Base-by-base conservation (phyloP, 1,139 yeast genomes). In the Debaryomycetaceae sp. region DNA sequence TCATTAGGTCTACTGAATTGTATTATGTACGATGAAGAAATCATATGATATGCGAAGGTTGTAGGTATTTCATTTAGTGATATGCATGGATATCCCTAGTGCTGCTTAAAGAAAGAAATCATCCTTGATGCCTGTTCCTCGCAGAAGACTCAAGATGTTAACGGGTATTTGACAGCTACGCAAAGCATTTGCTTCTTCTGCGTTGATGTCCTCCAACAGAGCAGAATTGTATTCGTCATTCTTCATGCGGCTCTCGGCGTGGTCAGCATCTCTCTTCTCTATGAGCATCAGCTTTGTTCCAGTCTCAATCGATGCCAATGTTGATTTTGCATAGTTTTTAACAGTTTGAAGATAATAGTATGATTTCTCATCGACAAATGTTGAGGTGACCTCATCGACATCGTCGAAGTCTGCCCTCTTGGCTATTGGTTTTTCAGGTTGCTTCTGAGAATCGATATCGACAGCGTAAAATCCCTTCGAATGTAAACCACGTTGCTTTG, bases 161-260 rank as follows among this genome's bases (percentile, higher is more conserved):
- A 66, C 52, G 23, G 65, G 46, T 27, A 65, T 60, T 8, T 50
- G 50, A 50, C 70, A 66, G 20, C 47, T 45, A 22, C 49, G 40
- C 34, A 62, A 49, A 2, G 54, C 53, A 8, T 42, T 43, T 14
- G 41, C 43, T 42, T 58, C 60, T 24, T 50, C 47, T 34, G 38
- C 36, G 36, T 51, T 51, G 31, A 27, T 11, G 2, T 27, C 8
- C 31, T 27, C 11, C 11, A 11, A 27, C 8, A 27, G 8, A 8
- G 11, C 11, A 11, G 31, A 4, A 4, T 2, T 27, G 8, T 7
- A 8, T 27, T 27, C 31, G 11, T 27, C 11, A 7, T 7, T 2
- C 2, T 8, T 27, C 11, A 11, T 11, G 11, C 11, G 8, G 8
- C 31, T 27, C 22, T 42, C 29, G 11, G 37, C 38, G 17, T n/a